Evolutionary conservation across 2,329 filamentous ascomycete species (phyloP).

Genomic region (Stagonosporopsis tanaceti): DNA sequence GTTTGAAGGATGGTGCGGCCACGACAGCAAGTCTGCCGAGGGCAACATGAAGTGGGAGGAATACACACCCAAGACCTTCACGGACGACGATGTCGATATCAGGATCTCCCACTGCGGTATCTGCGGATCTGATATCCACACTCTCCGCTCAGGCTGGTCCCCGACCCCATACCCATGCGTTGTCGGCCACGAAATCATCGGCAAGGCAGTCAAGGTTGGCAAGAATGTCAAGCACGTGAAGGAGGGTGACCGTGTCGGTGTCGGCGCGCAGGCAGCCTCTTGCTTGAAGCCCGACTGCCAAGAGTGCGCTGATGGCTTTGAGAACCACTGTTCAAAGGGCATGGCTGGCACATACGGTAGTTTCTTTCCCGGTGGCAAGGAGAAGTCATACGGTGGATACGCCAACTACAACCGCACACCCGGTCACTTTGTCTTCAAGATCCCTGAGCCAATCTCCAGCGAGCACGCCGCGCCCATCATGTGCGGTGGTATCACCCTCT

Average conservation of each 20-base stretch:
- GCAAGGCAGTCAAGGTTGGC: slow-evolving; percentile 50
- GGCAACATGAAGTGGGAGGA: slow-evolving; percentile 64
- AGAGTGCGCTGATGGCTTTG: slow-evolving; percentile 57
- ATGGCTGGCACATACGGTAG: slow-evolving; percentile 56
- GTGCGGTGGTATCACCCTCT: slow-evolving; percentile 82
- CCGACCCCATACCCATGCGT: slow-evolving; percentile 50
- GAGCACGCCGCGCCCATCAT: slow-evolving; percentile 77
- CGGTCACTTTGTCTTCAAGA: slow-evolving; percentile 75
- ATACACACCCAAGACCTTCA: slow-evolving; percentile 57
- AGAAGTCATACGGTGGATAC: slow-evolving; percentile 69
- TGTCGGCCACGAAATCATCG: slow-evolving; percentile 54
- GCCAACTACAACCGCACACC: slow-evolving; percentile 73
- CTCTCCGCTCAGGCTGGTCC: slow-evolving; percentile 49
- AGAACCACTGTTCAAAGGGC: slow-evolving; percentile 57
- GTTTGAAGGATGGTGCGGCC: slow-evolving; percentile 66
- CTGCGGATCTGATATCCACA: slow-evolving; percentile 48
- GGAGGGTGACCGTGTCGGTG: slow-evolving; percentile 66
- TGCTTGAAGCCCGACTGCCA: slow-evolving; percentile 54
- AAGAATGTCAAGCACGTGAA: slow-evolving; percentile 61
- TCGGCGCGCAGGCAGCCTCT: slow-evolving; percentile 58
- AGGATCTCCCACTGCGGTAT: slow-evolving; percentile 52
- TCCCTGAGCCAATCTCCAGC: slow-evolving; percentile 73
- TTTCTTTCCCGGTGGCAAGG: slow-evolving; percentile 61
- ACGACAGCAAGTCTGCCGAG: slow-evolving; percentile 56
- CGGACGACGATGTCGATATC: slow-evolving; percentile 70